phyloP scores from a whole-genome alignment of 495 filamentous ascomycete species.

The Tuber melanosporum region DNA sequence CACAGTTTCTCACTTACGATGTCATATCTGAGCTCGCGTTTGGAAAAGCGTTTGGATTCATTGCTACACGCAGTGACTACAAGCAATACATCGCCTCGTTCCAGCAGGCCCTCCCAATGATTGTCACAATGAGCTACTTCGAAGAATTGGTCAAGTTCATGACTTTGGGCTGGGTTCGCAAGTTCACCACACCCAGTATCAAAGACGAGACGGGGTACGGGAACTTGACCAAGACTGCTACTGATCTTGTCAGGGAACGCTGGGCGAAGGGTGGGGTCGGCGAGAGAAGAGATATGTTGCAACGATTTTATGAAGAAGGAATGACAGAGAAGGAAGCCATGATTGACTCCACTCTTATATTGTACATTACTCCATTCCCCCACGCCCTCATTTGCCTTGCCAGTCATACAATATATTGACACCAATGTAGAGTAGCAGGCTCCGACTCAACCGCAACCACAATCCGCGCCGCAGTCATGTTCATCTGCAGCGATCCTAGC shows the following conservation, averaged over 20 bases:
- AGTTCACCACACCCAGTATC: not conserved
- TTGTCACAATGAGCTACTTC: not conserved
- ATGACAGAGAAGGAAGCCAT: not conserved
- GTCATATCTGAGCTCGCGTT: conserved; percentile 60
- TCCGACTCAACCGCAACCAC: conserved; percentile 58
- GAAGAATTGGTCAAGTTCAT: not conserved
- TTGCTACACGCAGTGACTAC: conserved; percentile 47
- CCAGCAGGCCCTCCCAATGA: not conserved
- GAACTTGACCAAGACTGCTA: not conserved
- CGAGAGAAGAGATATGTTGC: not conserved
- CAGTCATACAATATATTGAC: conserved; percentile 47
- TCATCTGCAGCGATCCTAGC: conserved; percentile 48
- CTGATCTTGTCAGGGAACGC: not conserved
- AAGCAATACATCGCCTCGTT: not conserved
- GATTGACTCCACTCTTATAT: not conserved
- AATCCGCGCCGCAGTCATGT: conserved; percentile 52
- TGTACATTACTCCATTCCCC: not conserved
- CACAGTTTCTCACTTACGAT: conserved; percentile 48
- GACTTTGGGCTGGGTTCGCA: not conserved
- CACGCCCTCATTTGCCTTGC: conserved; percentile 27
- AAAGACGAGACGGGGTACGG: not conserved
- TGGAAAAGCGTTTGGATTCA: conserved; percentile 57
- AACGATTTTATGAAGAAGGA: not conserved
- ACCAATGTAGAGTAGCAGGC: conserved; percentile 57
- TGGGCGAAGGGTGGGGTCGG: not conserved